Conservation (phyloP, 331 rosid genomes). For the Rosa hybrid region DNA sequence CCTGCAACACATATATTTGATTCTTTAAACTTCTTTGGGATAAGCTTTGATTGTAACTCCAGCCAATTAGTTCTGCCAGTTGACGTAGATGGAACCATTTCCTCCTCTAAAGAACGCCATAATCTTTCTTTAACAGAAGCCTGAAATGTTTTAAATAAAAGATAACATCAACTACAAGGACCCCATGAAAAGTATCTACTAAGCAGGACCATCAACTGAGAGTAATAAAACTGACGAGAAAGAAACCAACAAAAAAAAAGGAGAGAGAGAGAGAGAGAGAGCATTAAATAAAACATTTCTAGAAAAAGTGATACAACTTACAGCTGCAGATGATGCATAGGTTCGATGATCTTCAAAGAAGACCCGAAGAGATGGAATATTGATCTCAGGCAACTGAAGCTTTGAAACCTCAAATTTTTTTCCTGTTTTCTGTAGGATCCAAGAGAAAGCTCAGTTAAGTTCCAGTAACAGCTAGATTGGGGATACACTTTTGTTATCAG, state of each 20-base stretch:
- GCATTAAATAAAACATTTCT: background rate
- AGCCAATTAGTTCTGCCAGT: conserved; percentile 81
- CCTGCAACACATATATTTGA: conserved; percentile 86
- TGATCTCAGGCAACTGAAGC: conserved; percentile 84
- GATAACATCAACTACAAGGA: conserved; percentile 25
- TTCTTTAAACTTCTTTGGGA: conserved; percentile 49
- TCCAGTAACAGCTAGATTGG: background rate
- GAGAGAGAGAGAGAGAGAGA: background rate
- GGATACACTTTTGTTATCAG: background rate
- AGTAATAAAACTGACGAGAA: background rate
- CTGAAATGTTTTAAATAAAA: conserved; percentile 48
- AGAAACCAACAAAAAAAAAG: background rate
- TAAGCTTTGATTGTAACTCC: conserved; percentile 82
- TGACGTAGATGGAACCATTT: conserved; percentile 71
- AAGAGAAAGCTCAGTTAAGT: conserved; percentile 16
- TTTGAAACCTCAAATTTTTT: conserved; percentile 69
- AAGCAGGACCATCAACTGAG: conserved; percentile 3
- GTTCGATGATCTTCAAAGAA: conserved; percentile 91
- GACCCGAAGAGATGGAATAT: conserved; percentile 76
- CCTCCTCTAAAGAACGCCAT: conserved; percentile 96
- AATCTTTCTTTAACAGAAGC: conserved; percentile 65
- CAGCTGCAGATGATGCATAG: conserved; percentile 84
- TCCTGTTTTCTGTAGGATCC: conserved; percentile 70
- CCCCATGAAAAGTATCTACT: background rate
- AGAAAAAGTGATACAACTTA: conserved; percentile 48